A percentile compares a stretch with the other conserved stretches of the same genome.
These are phyloP conservation scores for Candolleomyces efflorescens DNA, from an alignment of 768 basidiomycete genomes.

Conservation along the genomic window DNA sequence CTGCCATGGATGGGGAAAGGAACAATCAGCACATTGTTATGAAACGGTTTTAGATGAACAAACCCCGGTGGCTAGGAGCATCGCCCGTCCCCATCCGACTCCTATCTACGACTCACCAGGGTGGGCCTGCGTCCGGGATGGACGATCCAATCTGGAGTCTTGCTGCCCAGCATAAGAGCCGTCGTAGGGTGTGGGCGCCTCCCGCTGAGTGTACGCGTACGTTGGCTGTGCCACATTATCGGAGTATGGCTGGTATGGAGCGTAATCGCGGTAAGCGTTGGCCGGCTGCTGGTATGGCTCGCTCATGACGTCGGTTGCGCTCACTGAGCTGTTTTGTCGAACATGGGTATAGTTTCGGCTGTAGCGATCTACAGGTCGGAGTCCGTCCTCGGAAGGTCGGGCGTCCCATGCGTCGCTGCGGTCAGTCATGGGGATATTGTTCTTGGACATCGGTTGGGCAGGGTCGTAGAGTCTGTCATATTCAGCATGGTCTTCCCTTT, in stretches of 20 bases:
- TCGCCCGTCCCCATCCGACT: constrained; percentile 15
- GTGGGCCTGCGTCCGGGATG: constrained; percentile 37
- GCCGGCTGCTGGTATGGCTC: constrained; percentile 44
- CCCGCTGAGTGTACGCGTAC: constrained; percentile 33
- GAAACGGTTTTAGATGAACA: background rate
- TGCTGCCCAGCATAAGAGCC: constrained; percentile 23
- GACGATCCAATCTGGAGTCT: constrained; percentile 15
- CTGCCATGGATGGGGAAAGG: constrained; percentile 18
- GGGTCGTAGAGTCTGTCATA: constrained; percentile 72
- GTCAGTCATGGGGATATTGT: constrained; percentile 58
- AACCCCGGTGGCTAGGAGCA: background rate
- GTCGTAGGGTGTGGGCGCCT: constrained; percentile 32
- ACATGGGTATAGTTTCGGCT: constrained; percentile 41
- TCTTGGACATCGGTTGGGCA: constrained; percentile 45
- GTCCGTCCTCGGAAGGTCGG: constrained; percentile 43
- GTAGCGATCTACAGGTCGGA: constrained; percentile 12
- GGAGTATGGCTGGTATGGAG: constrained; percentile 27
- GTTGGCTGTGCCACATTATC: constrained; percentile 21
- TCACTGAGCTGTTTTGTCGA: constrained; percentile 50
- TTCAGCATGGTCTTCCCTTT: constrained; percentile 76
- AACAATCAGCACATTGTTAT: background rate
- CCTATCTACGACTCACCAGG: constrained; percentile 38
- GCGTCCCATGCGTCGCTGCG: constrained; percentile 71
- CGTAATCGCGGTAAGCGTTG: constrained; percentile 34
- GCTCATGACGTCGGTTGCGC: constrained; percentile 51